A percentile compares a stretch with the other conserved stretches of the same genome.
Conservation (phyloP, 208 protist genomes). For the Porcisia hertigi region DNA sequence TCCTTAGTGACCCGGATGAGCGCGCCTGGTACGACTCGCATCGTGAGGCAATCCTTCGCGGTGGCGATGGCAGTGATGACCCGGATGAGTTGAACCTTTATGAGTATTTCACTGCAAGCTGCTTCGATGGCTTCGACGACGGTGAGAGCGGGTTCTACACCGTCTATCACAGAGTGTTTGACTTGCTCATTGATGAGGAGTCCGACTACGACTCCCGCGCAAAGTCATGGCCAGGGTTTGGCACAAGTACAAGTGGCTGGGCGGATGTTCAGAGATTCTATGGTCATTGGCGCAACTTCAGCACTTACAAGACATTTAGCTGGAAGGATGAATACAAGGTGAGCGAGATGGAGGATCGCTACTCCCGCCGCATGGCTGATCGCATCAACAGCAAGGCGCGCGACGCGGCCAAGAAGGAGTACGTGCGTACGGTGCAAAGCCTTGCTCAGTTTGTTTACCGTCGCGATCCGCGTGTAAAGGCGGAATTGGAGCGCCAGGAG, state of each 20-base stretch:
- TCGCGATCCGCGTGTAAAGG: slow-evolving; percentile 83
- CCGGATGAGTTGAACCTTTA: slow-evolving; percentile 81
- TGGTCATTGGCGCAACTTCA: slow-evolving; percentile 87
- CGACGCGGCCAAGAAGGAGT: slow-evolving; percentile 81
- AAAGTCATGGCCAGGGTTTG: slow-evolving; percentile 75
- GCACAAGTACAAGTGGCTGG: slow-evolving; percentile 60
- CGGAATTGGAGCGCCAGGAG: slow-evolving; percentile 57
- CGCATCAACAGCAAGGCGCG: slow-evolving; percentile 88
- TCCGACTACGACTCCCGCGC: slow-evolving; percentile 55
- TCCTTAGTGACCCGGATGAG: slow-evolving; percentile 85
- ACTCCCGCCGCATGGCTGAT: slow-evolving; percentile 80
- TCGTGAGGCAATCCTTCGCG: slow-evolving; percentile 76
- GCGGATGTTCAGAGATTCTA: slow-evolving; percentile 79
- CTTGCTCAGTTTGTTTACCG: slow-evolving; percentile 84
- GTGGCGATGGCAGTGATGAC: slow-evolving; percentile 54
- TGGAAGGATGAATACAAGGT: slow-evolving; percentile 93
- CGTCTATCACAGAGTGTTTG: slow-evolving; percentile 79
- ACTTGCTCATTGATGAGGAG: slow-evolving; percentile 74
- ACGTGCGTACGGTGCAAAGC: slow-evolving; percentile 77
- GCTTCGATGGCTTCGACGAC: slow-evolving; percentile 83
- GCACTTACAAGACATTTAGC: slow-evolving; percentile 81
- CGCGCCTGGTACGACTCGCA: slow-evolving; percentile 93
- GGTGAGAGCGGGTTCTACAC: slow-evolving; percentile 76
- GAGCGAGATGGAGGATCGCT: slow-evolving; percentile 89
- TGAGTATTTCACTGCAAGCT: slow-evolving; percentile 79